phyloP scores from a whole-genome alignment of 352 stramenopile species.

The Blastocystis hominis region DNA sequence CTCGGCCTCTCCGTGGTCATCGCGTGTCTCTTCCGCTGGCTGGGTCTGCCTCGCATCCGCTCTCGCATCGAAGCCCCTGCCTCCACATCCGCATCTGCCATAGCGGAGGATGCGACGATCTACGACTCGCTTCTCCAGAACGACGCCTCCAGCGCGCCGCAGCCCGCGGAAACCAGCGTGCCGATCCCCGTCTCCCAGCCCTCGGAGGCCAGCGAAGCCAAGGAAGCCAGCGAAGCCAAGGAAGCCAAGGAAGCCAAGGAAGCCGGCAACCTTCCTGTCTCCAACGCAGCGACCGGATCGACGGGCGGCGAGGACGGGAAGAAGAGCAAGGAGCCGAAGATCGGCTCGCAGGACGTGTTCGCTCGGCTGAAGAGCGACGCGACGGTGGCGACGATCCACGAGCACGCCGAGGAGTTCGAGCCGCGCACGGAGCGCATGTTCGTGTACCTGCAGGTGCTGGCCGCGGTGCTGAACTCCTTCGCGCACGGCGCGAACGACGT shows the following conservation, averaged over 20 bases:
- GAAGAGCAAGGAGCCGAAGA: slow-evolving; percentile 45
- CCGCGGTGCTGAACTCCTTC: slow-evolving; percentile 69
- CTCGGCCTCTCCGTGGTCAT: slow-evolving; percentile 55
- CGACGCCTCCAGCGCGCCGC: not conserved
- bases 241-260: not conserved
- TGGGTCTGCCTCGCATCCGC: not conserved
- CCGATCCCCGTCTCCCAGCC: not conserved
- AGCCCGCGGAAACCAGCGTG: not conserved
- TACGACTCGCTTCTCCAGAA: not conserved
- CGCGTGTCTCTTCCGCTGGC: slow-evolving; percentile 25
- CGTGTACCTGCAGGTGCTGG: slow-evolving; percentile 70
- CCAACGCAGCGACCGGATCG: not conserved
- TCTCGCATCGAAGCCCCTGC: not conserved
- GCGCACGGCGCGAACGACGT: slow-evolving; percentile 73
- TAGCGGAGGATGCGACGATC: not conserved
- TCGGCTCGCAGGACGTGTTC: slow-evolving; percentile 62
- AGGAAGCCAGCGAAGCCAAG: not conserved
- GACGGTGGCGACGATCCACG: slow-evolving; percentile 59
- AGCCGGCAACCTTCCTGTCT: not conserved
- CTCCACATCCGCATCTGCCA: not conserved
- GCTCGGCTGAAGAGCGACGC: slow-evolving; percentile 55
- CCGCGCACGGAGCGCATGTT: slow-evolving; percentile 64
- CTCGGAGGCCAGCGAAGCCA: not conserved
- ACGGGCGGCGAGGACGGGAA: too few species aligned
- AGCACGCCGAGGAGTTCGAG: slow-evolving; percentile 63